Evolutionary conservation across 208 protist species (phyloP), one percentile per base, ranked within the genome.

Genomic region (Trypanosoma avium): DNA sequence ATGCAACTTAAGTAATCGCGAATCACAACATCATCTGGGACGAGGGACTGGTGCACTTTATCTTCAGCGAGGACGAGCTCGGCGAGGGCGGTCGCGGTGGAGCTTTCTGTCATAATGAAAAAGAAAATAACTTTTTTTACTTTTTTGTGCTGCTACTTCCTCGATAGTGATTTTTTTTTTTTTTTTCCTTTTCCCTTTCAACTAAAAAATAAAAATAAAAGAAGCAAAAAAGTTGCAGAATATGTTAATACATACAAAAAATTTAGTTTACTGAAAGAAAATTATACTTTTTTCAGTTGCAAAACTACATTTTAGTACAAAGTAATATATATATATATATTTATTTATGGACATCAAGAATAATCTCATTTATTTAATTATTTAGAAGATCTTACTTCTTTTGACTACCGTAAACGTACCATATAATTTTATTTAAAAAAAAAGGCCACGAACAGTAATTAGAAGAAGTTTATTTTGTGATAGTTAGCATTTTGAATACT

Each of bases 1-100:
- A 95, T 70, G n/a, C 83, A 88, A 32, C 87, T 81, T 9, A 88
- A 29, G 47, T 84, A 88, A 24, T 84, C 60, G 13, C 70, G 73
- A 17, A 84, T 70, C 12, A 94, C 85, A 4, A 92, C 82, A 32
- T 86, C 79, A 19, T 79, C 61, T 4, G 88, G 84, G 69, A 92
- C 84, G 10, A 90, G 73, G 4, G 68, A 70, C 32, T 56, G 43
- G 29, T 73, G 55, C 30, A 42, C 47, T 19, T 70, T 69, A 53
- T 74, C 63, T 10, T 83, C 65, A 7, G 69, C 59, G 5, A 73
- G 35, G 46, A 73, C n/a, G 26, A 72, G 69, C 59, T 69, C 63
- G 13, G 52, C 15, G 17, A 75, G 43, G 1, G 61, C 62, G 5
- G 49, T 43, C 15, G 58, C 29, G 24, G 45, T 33, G n/a, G 50